phyloP scores from a whole-genome alignment of 805 yeast species.

The Saccharomycopsis sp. region DNA sequence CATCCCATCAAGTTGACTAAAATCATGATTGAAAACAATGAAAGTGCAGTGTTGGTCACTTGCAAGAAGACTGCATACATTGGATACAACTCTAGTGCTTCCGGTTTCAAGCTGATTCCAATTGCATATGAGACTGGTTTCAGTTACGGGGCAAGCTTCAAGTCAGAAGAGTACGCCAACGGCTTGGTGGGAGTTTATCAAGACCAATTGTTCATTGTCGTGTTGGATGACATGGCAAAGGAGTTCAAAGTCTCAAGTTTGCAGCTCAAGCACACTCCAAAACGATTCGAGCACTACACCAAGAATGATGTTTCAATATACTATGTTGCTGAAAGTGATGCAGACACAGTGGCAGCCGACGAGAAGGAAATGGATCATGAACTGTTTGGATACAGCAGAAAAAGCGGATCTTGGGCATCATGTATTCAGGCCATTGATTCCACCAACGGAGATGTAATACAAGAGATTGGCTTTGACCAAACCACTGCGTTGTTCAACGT shows the following conservation, averaged over 20 bases:
- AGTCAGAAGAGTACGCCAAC: constrained; percentile 50
- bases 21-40: constrained; percentile 28
- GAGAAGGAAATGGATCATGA: constrained; percentile 2
- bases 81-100: constrained; percentile 7
- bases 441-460: constrained; percentile 28
- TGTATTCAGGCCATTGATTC: constrained; percentile 43
- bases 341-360: constrained; percentile 24
- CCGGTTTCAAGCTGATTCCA: constrained; percentile 17
- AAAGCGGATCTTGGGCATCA: constrained; percentile 37
- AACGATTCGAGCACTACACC: constrained; percentile 26
- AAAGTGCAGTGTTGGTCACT: constrained; percentile 22
- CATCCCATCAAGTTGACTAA: constrained; percentile 45
- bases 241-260: constrained; percentile 31
- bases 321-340: constrained; percentile 41
- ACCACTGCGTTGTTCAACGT: constrained; percentile 24
- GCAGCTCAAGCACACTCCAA: constrained; percentile 44
- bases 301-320: constrained; percentile 23
- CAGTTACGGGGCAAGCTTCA: constrained; percentile 42
- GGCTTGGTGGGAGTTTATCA: constrained; percentile 59
- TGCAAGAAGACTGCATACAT: constrained; percentile 1
- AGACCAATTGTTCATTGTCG: constrained; percentile 44
- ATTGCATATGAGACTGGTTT: constrained; percentile 24
- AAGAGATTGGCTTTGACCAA: constrained; percentile 27
- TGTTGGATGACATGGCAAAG: constrained; percentile 34
- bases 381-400: no score